These are phyloP conservation scores for Calonectria honghensis DNA, from an alignment of 2,329 filamentous ascomycete species.

Conservation along the genomic window DNA sequence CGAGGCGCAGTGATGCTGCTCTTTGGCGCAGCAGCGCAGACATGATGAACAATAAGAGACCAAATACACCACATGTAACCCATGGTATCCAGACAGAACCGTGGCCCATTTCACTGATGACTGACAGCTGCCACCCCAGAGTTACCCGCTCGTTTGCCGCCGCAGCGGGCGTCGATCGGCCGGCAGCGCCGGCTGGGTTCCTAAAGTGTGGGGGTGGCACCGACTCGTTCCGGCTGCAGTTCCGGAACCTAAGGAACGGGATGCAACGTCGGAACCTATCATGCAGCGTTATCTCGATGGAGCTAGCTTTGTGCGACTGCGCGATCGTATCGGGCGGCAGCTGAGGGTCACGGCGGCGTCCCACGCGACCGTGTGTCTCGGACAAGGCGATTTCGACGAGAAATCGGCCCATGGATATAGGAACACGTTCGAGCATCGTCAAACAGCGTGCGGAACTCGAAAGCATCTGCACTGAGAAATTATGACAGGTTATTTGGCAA, in stretches of 20 bases:
- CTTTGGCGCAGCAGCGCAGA: conserved; percentile 10
- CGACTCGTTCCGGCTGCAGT: background rate
- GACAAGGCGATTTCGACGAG: background rate
- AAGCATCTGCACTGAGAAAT: background rate
- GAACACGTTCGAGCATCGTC: conserved; percentile 1
- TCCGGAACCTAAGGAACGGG: conserved; percentile 23
- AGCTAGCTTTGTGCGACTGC: background rate
- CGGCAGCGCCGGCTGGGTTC: background rate
- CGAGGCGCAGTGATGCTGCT: background rate
- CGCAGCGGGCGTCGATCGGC: conserved; percentile 1
- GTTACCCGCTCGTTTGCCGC: conserved; percentile 15
- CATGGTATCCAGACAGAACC: background rate
- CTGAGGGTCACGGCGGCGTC: background rate
- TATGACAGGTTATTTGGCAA: background rate
- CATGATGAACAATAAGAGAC: conserved; percentile 13
- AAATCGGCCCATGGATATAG: conserved; percentile 18
- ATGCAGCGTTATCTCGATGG: conserved; percentile 6
- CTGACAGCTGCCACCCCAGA: background rate
- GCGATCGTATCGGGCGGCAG: too few relatives aligned
- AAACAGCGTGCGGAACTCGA: background rate
- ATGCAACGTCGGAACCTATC: conserved; percentile 15
- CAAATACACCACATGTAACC: background rate
- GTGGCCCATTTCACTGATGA: background rate
- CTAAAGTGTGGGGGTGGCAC: conserved; percentile 6
- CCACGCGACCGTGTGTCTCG: background rate